Evolutionary conservation across 108 stramenopile genomes (phyloP), one percentile per base, ranked within the genome.

Genomic region (Discostella pseudostelligera): DNA sequence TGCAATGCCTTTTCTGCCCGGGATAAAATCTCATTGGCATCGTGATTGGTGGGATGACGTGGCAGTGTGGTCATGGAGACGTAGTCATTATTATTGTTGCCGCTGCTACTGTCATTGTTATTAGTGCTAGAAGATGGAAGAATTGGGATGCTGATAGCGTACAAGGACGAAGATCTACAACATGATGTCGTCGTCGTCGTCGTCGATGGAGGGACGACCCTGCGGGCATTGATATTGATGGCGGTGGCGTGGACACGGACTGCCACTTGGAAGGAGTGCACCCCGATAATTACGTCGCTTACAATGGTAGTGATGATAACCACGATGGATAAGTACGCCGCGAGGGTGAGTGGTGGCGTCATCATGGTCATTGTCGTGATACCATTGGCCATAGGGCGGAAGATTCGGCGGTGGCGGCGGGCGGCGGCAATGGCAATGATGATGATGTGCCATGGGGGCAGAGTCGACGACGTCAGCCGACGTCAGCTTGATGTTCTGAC

Each of bases 1-100:
- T 67, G 72, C 26, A 92, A 28, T 32, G 85, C 54, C 17, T 55
- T 24, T 76, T 88, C 90, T 9, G 87, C 88, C 25, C 80, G 55
- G 7, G 46, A 24, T 32, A 88, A 60, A 36, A 88, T 85, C 13
- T 74, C 67, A 65, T 84, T 84, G 32, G 84, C 86, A 16, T 42
- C 57, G 3, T 69, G 53, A 50, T 83, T 65, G 16, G 84, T 59
- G 16, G 69, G 73, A 56, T 92, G 90, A 17, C 81, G 62, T 14
- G 90, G 90, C 26, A 91, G 46, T 19, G 49, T 72, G 43, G 68
- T 69, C 39, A 72, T 25, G 17, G 43, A 32, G 28, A 48, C 47
- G 19, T 72, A 72, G 42, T 67, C 55, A 1, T 20, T 39, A 2
- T 19, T 7, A 14, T 56, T 16, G 17, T 32, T 5, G n/a, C 21